A percentile compares a stretch with the other conserved stretches of the same genome.
Evolutionary conservation across 2,329 filamentous ascomycete species (phyloP).

Genomic region (Laburnicola sp.): DNA sequence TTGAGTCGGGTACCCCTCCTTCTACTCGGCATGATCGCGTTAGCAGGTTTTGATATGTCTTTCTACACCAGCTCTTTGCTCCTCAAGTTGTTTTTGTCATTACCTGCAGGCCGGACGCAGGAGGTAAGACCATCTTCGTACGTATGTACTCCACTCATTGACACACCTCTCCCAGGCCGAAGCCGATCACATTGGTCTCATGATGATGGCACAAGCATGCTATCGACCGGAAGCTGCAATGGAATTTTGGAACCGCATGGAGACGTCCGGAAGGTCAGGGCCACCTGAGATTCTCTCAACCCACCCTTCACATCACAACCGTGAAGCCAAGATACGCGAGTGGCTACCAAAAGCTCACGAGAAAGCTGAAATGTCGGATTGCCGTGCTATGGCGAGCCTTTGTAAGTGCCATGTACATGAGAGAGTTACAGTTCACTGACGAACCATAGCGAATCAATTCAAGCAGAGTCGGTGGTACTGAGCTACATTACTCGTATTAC

Average conservation of each 20-base stretch:
- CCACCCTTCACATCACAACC: slow-evolving; percentile 70
- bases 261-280: slow-evolving; percentile 53
- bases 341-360: slow-evolving; percentile 53
- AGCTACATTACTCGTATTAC: neutral
- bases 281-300: slow-evolving; percentile 74
- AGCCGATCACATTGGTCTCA: slow-evolving; percentile 77
- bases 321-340: slow-evolving; percentile 66
- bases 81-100: slow-evolving; percentile 65
- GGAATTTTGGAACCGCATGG: slow-evolving; percentile 66
- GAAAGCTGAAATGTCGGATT: slow-evolving; percentile 42
- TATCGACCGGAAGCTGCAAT: slow-evolving; percentile 71
- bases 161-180: slow-evolving; percentile 58
- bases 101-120: slow-evolving; percentile 71
- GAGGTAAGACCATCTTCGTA: slow-evolving; percentile 50
- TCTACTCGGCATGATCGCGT: slow-evolving; percentile 40
- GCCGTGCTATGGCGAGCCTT: slow-evolving; percentile 24
- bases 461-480: no score
- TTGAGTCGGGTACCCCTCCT: slow-evolving; percentile 53
- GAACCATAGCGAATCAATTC: slow-evolving; percentile 12
- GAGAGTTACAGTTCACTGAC: neutral
- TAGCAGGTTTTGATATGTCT: slow-evolving; percentile 48
- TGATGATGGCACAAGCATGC: slow-evolving; percentile 82
- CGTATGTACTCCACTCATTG: slow-evolving; percentile 4
- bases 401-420: slow-evolving; percentile 15
- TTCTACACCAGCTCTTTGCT: slow-evolving; percentile 48